Evolutionary conservation across 2,329 filamentous ascomycete species (phyloP), one percentile per base, ranked within the genome.

Genomic region (Colletotrichum melonis): DNA sequence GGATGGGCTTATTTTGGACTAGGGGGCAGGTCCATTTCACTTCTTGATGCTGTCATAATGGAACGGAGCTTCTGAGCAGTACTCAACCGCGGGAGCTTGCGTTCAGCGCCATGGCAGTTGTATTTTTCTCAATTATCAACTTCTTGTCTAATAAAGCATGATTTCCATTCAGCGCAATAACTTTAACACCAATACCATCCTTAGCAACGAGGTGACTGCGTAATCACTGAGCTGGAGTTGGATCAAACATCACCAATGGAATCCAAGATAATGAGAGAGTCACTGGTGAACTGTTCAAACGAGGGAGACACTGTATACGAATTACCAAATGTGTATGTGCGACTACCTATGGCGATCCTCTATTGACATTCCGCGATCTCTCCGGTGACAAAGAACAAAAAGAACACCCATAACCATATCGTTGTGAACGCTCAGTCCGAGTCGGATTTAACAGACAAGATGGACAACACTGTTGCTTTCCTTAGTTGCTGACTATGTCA

Each of bases 401-500:
- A 19, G 0, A 42, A 2, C 38, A 19, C 6, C 38, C 38, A 42
- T 3, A 19, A 6, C 38, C 16, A 19, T 3, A 42, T 19, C 38
- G 5, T 19, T 19, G 1, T 32, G 16, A 49, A 14, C 1, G 9
- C 9, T 38, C 30, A 12, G 9, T 35, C n/a, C 16, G 30, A 32
- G 1, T 24, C 14, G 7, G 1, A 5, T 55, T 24, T 0, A 19
- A 42, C 5, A 42, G 38, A 42, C 14, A 42, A 42, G 2, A 8
- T 2, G 19, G 14, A 3, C 0, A 42, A 42, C 38, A 42, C 38
- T 8, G 38, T 42, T 1, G 62, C 3, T 6, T 6, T 6, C n/a
- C 56, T 4, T 60, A 1, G n/a, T 71, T 60, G 1, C 55, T 62
- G 12, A 79, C 77, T 74, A 92, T 91, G 6, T 86, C 86, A 79